Base-by-base conservation (phyloP, 495 filamentous ascomycete genomes). In the Pseudevernia furfuracea region DNA sequence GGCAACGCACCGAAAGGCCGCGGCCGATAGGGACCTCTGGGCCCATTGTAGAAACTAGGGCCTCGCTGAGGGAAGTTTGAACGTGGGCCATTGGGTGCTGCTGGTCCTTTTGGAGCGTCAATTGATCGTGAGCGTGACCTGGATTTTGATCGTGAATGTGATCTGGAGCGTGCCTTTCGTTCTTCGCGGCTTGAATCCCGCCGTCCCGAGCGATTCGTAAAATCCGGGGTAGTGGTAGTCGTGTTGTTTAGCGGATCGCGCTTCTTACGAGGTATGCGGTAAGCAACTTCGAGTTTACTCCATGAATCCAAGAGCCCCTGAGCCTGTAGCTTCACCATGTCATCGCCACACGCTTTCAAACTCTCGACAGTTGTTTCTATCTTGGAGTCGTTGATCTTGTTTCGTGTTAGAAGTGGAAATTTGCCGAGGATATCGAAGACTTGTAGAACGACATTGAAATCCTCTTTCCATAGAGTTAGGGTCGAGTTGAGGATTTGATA, bases 341-440 rank as follows among this genome's bases (percentile, higher is more conserved):
- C 87, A 67, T 97, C 88, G 12, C 81, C 86, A 38, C 81, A 87
- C 17, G 72, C 76, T 11, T 82, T 84, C 36, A 99, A 76, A 14
- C 82, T 79, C 70, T 90, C 80, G 53, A 99, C 84, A 1, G 87
- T 89, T 6, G 84, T 81, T 73, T 99, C 94, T 64, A 99, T 96
- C 71, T 96, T 96, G 6, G 94, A 96, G 70, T 96, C 91, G 63
- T 88, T 87, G 64, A 99, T 97, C 75, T 97, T 99, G 77, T 99
- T 99, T 59, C 89, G 89, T 12, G 94, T 97, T 34, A 97, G 80
- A 25, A 92, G 87, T 9, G 95, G 94, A 65, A 97, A 89, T 44
- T 86, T 86, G 71, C 92, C 85, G 38, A 99, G 82, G 44, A 97
- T 93, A 69, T 95, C 87, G 64, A 99, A 80, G 46, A 96, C 85